phyloP scores from a whole-genome alignment of 2,329 filamentous ascomycete species.

The Tolypocladium inflatum region DNA sequence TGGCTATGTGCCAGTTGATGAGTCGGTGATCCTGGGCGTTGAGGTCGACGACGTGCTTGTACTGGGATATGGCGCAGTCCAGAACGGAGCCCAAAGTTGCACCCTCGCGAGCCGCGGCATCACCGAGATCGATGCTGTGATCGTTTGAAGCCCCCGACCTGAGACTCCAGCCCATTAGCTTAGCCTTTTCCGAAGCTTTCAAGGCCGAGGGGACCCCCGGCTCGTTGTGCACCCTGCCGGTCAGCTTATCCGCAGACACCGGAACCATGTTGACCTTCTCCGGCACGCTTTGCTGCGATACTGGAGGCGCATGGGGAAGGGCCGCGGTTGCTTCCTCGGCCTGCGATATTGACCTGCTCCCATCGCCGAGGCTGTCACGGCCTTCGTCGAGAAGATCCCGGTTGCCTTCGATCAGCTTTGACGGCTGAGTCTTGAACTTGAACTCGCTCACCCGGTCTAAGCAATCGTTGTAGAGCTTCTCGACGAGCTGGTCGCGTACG shows the following conservation, averaged over 20 bases:
- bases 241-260: constrained; percentile 58
- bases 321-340: constrained; percentile 61
- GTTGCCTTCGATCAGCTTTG: constrained; percentile 72
- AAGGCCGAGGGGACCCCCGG: constrained; percentile 58
- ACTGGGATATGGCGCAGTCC: constrained; percentile 84
- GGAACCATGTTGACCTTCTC: constrained; percentile 49
- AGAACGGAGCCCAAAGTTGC: constrained; percentile 86
- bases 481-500: constrained; percentile 69
- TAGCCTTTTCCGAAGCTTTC: constrained; percentile 68
- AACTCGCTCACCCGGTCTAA: constrained; percentile 86
- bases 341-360: constrained; percentile 58
- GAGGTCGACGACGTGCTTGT: constrained; percentile 72
- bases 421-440: constrained; percentile 65
- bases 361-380: constrained; percentile 64
- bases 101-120: constrained; percentile 49
- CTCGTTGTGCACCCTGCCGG: constrained; percentile 63
- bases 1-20: constrained; percentile 97
- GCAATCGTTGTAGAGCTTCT: constrained; percentile 91
- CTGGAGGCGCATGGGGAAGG: constrained; percentile 42
- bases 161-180: constrained; percentile 73
- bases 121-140: constrained; percentile 62
- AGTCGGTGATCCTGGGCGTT: constrained; percentile 80
- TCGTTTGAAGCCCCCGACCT: constrained; percentile 52
- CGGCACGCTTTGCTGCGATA: constrained; percentile 44
- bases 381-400: constrained; percentile 73